A percentile compares a stretch with the other conserved stretches of the same genome.
These are phyloP conservation scores for Penstemon barbatus DNA, from an alignment of 257 asterid species.

Conservation along the genomic window DNA sequence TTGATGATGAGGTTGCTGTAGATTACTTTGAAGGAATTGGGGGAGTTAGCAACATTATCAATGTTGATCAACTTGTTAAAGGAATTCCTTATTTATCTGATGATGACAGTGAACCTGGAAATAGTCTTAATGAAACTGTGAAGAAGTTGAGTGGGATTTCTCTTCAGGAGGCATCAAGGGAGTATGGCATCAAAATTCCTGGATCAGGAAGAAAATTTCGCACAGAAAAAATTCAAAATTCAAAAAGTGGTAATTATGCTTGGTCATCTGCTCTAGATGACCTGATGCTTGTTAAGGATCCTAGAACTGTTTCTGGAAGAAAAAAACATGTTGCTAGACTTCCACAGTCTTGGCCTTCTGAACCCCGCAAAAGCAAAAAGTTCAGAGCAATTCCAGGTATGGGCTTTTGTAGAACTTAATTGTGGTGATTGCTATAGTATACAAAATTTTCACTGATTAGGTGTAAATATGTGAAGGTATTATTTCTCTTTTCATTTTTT, in stretches of 20 bases:
- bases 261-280: slow-evolving; percentile 56
- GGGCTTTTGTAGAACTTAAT: slow-evolving; percentile 8
- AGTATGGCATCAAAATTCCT: slow-evolving; percentile 59
- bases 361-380: slow-evolving; percentile 58
- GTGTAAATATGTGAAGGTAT: not conserved
- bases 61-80: slow-evolving; percentile 60
- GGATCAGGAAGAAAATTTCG: slow-evolving; percentile 41
- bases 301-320: slow-evolving; percentile 67
- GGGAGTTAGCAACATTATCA: slow-evolving; percentile 44
- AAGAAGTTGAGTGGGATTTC: slow-evolving; percentile 72
- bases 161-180: slow-evolving; percentile 82
- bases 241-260: slow-evolving; percentile 35
- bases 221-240: slow-evolving; percentile 31
- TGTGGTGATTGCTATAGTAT: not conserved
- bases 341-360: slow-evolving; percentile 70
- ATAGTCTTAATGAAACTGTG: slow-evolving; percentile 48
- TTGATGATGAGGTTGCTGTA: slow-evolving; percentile 84
- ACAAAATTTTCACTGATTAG: not conserved
- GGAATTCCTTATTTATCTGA: slow-evolving; percentile 38
- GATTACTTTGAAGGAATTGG: slow-evolving; percentile 90
- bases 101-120: slow-evolving; percentile 37
- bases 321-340: slow-evolving; percentile 59
- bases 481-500: too few relatives aligned
- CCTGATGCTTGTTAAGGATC: slow-evolving; percentile 65
- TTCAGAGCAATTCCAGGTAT: slow-evolving; percentile 60